A percentile compares a stretch with the other conserved stretches of the same genome.
Conservation (phyloP, 2,329 filamentous ascomycete genomes). For the Fusarium nisikadoi region DNA sequence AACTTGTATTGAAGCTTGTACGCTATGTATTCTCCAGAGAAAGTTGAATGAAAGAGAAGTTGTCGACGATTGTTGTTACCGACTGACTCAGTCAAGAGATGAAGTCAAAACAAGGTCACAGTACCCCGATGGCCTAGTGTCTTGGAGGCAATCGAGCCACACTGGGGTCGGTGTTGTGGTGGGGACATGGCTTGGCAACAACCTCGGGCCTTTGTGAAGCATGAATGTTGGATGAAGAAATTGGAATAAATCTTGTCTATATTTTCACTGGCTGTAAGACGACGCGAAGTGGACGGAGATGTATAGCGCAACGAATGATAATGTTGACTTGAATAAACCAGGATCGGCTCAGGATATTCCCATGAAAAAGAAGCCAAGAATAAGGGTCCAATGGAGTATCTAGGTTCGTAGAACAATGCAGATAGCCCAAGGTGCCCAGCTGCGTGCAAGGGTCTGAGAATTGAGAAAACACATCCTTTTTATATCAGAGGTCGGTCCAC, state of each 20-base stretch:
- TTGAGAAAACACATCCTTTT: not conserved
- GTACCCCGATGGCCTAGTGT: not conserved
- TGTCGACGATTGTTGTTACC: not conserved
- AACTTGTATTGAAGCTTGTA: not conserved
- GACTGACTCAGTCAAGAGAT: not conserved
- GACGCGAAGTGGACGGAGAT: not conserved
- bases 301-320: not conserved
- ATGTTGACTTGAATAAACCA: not conserved
- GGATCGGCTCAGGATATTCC: not conserved
- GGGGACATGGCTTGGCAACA: slow-evolving; percentile 15
- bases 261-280: not conserved
- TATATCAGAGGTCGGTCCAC: slow-evolving; percentile 2
- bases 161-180: slow-evolving; percentile 1
- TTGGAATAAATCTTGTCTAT: not conserved
- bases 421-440: not conserved
- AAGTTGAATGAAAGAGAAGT: slow-evolving; percentile 9
- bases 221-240: not conserved
- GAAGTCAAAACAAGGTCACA: slow-evolving; percentile 32
- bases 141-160: slow-evolving; percentile 14
- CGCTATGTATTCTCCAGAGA: not conserved
- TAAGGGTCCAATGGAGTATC: slow-evolving; percentile 6
- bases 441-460: not conserved
- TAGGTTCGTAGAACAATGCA: slow-evolving; percentile 5
- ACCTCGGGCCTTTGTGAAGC: not conserved
- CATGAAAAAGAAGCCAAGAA: slow-evolving; percentile 20